phyloP scores from a whole-genome alignment of 306 rosid species.

The Dryas alaskensis region DNA sequence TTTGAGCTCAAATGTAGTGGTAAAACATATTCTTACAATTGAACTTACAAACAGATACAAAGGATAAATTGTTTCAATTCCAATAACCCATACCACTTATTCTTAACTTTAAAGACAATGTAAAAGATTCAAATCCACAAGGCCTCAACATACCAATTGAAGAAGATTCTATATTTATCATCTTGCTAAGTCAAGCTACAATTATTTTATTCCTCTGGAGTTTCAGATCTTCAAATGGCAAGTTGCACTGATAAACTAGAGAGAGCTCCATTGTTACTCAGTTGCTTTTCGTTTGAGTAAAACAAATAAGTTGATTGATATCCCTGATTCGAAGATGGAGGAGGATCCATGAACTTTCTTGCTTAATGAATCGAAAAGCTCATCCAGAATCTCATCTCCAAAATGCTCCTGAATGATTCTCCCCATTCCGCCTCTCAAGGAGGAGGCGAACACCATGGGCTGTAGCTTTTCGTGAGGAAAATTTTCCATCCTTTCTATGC shows the following conservation, averaged over 20 bases:
- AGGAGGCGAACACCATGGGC: background rate
- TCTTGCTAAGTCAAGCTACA: no score
- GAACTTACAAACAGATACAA: no score
- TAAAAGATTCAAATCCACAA: no score
- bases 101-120: no score
- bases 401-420: conserved; percentile 20
- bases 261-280: background rate
- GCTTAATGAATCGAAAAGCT: conserved; percentile 15
- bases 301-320: conserved; percentile 6
- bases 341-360: conserved; percentile 20
- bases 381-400: conserved; percentile 17
- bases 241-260: no score
- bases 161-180: background rate
- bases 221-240: no score
- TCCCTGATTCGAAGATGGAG: background rate
- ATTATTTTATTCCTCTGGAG: no score
- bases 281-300: conserved; percentile 19
- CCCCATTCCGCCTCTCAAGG: conserved; percentile 6
- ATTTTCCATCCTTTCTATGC: conserved; percentile 16
- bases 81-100: no score
- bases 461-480: conserved; percentile 8
- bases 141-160: background rate
- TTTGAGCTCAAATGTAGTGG: no score
- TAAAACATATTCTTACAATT: no score
- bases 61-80: no score